Base-by-base conservation (phyloP, 139 green algal genomes). In the Gonium pectorale region DNA sequence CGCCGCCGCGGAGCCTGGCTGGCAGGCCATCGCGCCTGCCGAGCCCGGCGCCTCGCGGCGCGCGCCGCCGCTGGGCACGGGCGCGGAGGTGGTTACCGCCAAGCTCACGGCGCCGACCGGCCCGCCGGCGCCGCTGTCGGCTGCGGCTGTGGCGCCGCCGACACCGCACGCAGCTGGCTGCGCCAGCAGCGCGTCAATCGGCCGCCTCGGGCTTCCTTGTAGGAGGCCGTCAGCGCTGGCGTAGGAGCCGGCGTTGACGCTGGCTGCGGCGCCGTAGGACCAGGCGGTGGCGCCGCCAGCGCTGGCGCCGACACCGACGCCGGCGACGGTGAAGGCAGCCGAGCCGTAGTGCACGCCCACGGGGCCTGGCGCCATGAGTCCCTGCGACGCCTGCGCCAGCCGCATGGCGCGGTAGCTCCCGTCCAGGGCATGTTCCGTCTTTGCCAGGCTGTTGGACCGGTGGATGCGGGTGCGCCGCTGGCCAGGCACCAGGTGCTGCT, bases 351-450 rank as follows among this genome's bases (percentile, higher is more conserved):
- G n/a, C n/a, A n/a, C 66, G 37, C 5, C 38, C 22, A 6, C 4
- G 21, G 21, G 1, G 66, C 22, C 37, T 5, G 24, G 22, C 2
- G 15, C 38, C 66, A 72, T 37, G 1, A 82, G 75, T 40, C 77
- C 77, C 21, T 83, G 77, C 24, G 75, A 82, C 1, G 59, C 75
- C n/a, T 59, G 59, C 22, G 77, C 77, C 21, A 83, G 62, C n/a
- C 77, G 60, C 77, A 83, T 83, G 19, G 77, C 77, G 31, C 77
- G 41, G 77, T 64, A 83, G 62, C 62, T 74, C 41, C 77, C 77
- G 31, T 22, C 62, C 7, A 83, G 62, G 8, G 77, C 62, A 5
- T n/a, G 5, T 31, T 83, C 77, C 0, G 77, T 83, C 62, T 73
- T 31, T 0, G 77, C 77, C 31, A 83, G 43, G 77, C 62, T 74